phyloP scores from a whole-genome alignment of 495 filamentous ascomycete species.

The Aspergillus panamensis region DNA sequence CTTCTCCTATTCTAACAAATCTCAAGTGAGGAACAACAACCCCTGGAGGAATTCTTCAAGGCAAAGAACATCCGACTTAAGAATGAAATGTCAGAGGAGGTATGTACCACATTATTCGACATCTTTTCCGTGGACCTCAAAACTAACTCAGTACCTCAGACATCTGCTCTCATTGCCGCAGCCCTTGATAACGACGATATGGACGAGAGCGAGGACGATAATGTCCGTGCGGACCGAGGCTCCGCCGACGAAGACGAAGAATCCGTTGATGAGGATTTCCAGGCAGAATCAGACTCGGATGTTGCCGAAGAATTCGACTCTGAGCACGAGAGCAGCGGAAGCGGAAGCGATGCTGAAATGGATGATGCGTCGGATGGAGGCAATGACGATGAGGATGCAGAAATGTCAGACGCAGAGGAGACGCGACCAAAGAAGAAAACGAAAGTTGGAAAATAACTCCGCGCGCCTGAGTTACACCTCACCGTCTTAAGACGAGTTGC shows the following conservation, averaged over 20 bases:
- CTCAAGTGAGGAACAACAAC: conserved; percentile 82
- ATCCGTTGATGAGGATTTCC: conserved; percentile 93
- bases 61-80: conserved; percentile 89
- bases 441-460: conserved; percentile 44
- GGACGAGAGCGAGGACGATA: conserved; percentile 70
- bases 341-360: conserved; percentile 63
- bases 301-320: conserved; percentile 96
- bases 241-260: conserved; percentile 95
- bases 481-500: not conserved
- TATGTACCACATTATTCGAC: conserved; percentile 27
- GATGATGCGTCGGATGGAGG: conserved; percentile 53
- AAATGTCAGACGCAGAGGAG: conserved; percentile 40
- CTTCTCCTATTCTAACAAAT: conserved; percentile 14
- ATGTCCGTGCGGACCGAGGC: conserved; percentile 70
- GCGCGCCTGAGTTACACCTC: not conserved
- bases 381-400: conserved; percentile 48
- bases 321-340: conserved; percentile 78
- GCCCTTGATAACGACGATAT: conserved; percentile 76
- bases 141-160: conserved; percentile 14
- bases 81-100: conserved; percentile 85
- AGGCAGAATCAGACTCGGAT: conserved; percentile 84
- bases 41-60: conserved; percentile 94
- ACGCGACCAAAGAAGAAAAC: conserved; percentile 69
- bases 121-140: not conserved
- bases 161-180: conserved; percentile 67